Conservation (phyloP, 2,329 filamentous ascomycete genomes). For the Fusarium vanettenii region DNA sequence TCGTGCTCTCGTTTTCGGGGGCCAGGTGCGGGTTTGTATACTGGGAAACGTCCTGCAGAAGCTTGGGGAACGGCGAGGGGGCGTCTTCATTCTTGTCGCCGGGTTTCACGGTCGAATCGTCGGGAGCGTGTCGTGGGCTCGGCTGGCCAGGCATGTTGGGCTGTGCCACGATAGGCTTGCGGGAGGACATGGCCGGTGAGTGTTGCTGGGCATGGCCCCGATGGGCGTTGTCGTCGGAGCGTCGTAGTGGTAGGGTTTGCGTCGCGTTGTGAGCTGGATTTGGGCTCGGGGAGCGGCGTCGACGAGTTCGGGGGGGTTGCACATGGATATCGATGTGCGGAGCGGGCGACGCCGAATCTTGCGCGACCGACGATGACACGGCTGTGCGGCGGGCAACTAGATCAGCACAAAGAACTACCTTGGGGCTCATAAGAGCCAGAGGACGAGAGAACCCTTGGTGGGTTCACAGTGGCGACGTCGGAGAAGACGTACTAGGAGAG, state of each 20-base stretch:
- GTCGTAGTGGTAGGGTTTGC: constrained; percentile 56
- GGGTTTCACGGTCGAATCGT: constrained; percentile 44
- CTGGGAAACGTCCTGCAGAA: constrained; percentile 73
- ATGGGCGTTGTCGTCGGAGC: constrained; percentile 57
- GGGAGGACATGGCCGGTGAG: constrained; percentile 52
- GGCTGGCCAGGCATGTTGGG: constrained; percentile 46
- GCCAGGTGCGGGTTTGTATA: constrained; percentile 72
- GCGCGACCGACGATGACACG: constrained; percentile 47
- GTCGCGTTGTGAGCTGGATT: constrained; percentile 58
- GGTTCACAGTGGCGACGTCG: constrained; percentile 22
- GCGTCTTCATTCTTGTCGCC: constrained; percentile 55
- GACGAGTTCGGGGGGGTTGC: constrained; percentile 61
- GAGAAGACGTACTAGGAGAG: constrained; percentile 67
- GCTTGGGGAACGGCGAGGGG: constrained; percentile 54
- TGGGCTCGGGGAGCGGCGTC: constrained; percentile 67
- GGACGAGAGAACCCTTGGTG: neutral
- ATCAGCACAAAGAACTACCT: constrained; percentile 43
- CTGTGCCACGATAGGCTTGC: constrained; percentile 64
- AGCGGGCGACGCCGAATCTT: constrained; percentile 64
- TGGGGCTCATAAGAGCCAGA: neutral
- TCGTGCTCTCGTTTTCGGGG: constrained; percentile 73
- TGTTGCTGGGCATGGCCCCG: constrained; percentile 53
- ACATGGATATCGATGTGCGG: constrained; percentile 65
- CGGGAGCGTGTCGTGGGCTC: constrained; percentile 44
- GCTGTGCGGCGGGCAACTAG: constrained; percentile 42